phyloP scores from a whole-genome alignment of 805 yeast genomes.

The Candida sithepensis region DNA sequence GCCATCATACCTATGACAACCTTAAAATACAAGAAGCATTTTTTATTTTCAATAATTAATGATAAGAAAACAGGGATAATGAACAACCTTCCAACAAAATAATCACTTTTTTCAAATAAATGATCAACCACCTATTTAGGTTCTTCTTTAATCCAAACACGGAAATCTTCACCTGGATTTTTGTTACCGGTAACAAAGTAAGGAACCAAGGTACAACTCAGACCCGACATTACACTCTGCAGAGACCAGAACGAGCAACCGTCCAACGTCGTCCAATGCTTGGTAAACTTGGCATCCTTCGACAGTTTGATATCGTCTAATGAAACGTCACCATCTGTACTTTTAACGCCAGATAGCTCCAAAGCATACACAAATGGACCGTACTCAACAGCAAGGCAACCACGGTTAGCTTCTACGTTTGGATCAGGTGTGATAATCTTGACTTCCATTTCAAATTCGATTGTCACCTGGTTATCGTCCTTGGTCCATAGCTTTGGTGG shows the following conservation, averaged over 20 bases:
- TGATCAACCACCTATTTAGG: too few relatives aligned
- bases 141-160: slow-evolving; percentile 17
- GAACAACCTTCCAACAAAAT: too few relatives aligned
- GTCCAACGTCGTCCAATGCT: background rate
- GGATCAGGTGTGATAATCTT: slow-evolving; percentile 14
- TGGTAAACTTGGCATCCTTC: slow-evolving; percentile 4
- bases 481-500: slow-evolving; percentile 4
- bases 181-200: slow-evolving; percentile 21
- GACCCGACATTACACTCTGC: slow-evolving; percentile 4
- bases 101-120: too few relatives aligned
- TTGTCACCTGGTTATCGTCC: background rate
- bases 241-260: slow-evolving; percentile 11
- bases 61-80: too few relatives aligned
- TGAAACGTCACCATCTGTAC: too few relatives aligned
- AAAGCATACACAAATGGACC: slow-evolving; percentile 22
- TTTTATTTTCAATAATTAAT: too few relatives aligned
- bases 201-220: slow-evolving; percentile 11
- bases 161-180: slow-evolving; percentile 21
- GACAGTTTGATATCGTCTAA: slow-evolving; percentile 10
- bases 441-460: slow-evolving; percentile 11
- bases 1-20: too few relatives aligned
- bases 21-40: too few relatives aligned
- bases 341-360: too few relatives aligned
- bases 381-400: slow-evolving; percentile 16
- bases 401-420: slow-evolving; percentile 16